Conservation (phyloP, 345 rosid genomes). For the Pistacia atlantica region DNA sequence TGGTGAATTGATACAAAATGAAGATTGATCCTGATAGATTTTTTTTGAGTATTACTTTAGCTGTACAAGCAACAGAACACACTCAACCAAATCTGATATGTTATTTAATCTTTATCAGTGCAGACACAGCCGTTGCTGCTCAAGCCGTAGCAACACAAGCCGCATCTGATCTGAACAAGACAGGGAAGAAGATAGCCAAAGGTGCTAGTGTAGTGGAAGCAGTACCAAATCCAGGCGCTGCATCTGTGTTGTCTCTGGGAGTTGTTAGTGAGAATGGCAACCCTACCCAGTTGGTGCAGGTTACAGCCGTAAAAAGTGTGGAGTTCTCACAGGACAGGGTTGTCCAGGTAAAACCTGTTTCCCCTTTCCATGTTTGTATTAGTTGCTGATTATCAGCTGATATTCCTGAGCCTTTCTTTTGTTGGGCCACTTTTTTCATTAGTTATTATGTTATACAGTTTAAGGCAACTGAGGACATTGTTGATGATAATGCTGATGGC, state of each 20-base stretch:
- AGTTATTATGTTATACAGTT: constrained; percentile 35
- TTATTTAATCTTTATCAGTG: constrained; percentile 40
- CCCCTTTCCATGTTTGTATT: constrained; percentile 1
- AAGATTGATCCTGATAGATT: background rate
- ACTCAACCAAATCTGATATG: constrained; percentile 12
- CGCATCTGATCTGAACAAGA: constrained; percentile 42
- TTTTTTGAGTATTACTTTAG: background rate
- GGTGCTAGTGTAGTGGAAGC: constrained; percentile 31
- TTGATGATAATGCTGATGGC: constrained; percentile 33
- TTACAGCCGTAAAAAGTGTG: constrained; percentile 32
- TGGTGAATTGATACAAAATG: too few relatives aligned
- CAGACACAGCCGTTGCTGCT: constrained; percentile 26
- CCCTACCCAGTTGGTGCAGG: constrained; percentile 38
- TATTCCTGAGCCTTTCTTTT: background rate
- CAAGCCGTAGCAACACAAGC: constrained; percentile 34
- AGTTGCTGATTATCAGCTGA: constrained; percentile 1
- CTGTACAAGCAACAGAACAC: background rate
- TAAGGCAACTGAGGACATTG: constrained; percentile 25
- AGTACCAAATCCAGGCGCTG: constrained; percentile 29
- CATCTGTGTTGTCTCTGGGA: constrained; percentile 24
- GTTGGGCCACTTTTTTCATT: constrained; percentile 5
- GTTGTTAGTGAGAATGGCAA: constrained; percentile 36
- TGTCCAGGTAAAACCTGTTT: constrained; percentile 42
- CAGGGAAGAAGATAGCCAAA: constrained; percentile 31
- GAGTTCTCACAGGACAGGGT: constrained; percentile 41